Evolutionary conservation across 1,284 basidiomycete species (phyloP), one percentile per base, ranked within the genome.

Genomic region (Microbotryum violaceum): DNA sequence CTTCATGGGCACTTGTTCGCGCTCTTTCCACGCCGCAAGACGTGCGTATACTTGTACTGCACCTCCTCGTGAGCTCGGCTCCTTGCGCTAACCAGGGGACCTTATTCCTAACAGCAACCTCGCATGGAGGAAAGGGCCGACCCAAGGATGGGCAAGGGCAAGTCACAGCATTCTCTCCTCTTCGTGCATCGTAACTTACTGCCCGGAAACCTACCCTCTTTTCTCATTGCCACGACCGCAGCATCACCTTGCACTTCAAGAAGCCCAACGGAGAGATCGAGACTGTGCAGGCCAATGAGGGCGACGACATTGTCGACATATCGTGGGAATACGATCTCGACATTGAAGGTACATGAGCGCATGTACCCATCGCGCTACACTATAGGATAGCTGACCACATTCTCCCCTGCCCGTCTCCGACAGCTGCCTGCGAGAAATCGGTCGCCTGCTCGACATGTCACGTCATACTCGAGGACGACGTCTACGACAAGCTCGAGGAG

Each of bases 371-470:
- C 31, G 9, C 31, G 9, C 31, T 31, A 31, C 31, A 31, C 31
- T 31, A 31, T 31, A 31, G 31, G 31, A 31, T 10, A 2, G 31
- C 31, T 31, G 31, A 31, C 31, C 31, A 9, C 9, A 31, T 31
- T 31, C 31, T 31, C 31, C 14, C 37, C 3, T 14, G 12, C 18
- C 27, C 10, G 54, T 16, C 1, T 49, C 3, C 48, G 27, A 27
- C 27, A 27, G 90, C 91, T 66, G 92, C 92, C 31, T 98, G 96
- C 75, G 94, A 65, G 18, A 89, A 91, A 53, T 96, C 91, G 1
- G 84, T 97, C 58, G 96, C 94, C 23, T 98, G 94, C 75, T 97
- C 93, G 31, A 98, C 96, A 46, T 98, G 96, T 75, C 94, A 98
- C 75, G 85, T 97, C 62, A 91, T 97, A 60, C 81, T 97, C 50